A percentile compares a stretch with the other conserved stretches of the same genome.
Evolutionary conservation across 2,329 filamentous ascomycete species (phyloP).

Genomic region (Stagonosporopsis chrysanthemi): DNA sequence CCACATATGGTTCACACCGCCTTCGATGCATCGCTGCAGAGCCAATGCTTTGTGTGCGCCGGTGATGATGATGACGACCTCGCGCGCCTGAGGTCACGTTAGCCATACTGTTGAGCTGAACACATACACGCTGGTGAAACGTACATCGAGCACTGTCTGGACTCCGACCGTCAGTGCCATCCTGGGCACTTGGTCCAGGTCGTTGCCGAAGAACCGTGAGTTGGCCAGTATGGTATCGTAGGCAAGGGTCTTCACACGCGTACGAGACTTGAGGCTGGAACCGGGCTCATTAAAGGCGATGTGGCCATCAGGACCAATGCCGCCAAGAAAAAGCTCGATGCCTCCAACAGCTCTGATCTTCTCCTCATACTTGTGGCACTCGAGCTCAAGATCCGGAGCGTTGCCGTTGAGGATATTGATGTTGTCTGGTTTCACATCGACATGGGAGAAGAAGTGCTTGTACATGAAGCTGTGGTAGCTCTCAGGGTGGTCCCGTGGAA

Average conservation of each 20-base stretch:
- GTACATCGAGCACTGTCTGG: constrained; percentile 76
- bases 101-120: constrained; percentile 22
- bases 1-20: constrained; percentile 90
- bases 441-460: constrained; percentile 86
- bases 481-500: constrained; percentile 82
- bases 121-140: constrained; percentile 24
- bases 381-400: constrained; percentile 74
- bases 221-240: constrained; percentile 89
- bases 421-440: constrained; percentile 81
- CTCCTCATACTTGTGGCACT: constrained; percentile 81
- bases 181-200: constrained; percentile 75
- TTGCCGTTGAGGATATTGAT: constrained; percentile 88
- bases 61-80: constrained; percentile 83
- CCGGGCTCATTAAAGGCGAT: constrained; percentile 92
- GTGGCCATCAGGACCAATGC: constrained; percentile 85
- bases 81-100: constrained; percentile 61
- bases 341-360: constrained; percentile 77
- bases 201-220: constrained; percentile 81
- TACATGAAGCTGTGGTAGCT: constrained; percentile 95
- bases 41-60: constrained; percentile 83
- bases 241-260: constrained; percentile 84
- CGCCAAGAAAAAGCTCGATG: constrained; percentile 85
- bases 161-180: constrained; percentile 88
- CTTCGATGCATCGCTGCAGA: constrained; percentile 80
- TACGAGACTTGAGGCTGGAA: constrained; percentile 77